These are phyloP conservation scores for Pseudocercospora pini-densiflorae DNA, from an alignment of 2,329 filamentous ascomycete genomes.

Conservation along the genomic window DNA sequence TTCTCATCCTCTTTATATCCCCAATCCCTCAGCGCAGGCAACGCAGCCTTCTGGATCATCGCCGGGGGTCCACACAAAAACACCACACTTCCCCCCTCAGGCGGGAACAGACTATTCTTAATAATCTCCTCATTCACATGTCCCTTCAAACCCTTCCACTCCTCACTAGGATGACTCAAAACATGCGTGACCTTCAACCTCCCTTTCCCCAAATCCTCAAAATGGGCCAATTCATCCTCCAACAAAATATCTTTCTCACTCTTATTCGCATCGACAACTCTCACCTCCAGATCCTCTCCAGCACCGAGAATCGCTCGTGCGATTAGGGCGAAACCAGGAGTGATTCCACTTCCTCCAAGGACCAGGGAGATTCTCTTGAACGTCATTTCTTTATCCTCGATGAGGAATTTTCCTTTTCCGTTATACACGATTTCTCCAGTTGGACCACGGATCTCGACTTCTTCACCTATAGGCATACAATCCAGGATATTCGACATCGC, in stretches of 20 bases:
- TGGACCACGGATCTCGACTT: constrained; percentile 58
- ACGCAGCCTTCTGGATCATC: constrained; percentile 58
- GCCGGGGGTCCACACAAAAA: constrained; percentile 57
- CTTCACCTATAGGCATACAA: constrained; percentile 53
- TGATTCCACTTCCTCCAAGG: constrained; percentile 57
- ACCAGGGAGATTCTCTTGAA: constrained; percentile 56
- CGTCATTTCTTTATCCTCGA: constrained; percentile 47
- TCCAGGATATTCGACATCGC: constrained; percentile 60
- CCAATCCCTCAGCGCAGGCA: constrained; percentile 51
- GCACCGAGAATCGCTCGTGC: constrained; percentile 45
- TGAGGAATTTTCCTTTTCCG: constrained; percentile 52
- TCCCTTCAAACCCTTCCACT: constrained; percentile 54
- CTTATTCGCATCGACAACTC: constrained; percentile 56
- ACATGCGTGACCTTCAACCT: constrained; percentile 54
- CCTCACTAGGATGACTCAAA: constrained; percentile 49
- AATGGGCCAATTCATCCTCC: constrained; percentile 47
- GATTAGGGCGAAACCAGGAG: constrained; percentile 57
- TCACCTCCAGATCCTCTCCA: constrained; percentile 43
- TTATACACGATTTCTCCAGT: constrained; percentile 57
- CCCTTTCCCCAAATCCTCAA: constrained; percentile 44
- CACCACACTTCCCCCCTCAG: constrained; percentile 46
- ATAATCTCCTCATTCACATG: constrained; percentile 51
- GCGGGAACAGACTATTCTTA: constrained; percentile 50
- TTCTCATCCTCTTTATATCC: constrained; percentile 19
- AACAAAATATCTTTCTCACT: constrained; percentile 54